These are phyloP conservation scores for Nicotiana benthamiana DNA, from an alignment of 257 asterid species.

Conservation along the genomic window DNA sequence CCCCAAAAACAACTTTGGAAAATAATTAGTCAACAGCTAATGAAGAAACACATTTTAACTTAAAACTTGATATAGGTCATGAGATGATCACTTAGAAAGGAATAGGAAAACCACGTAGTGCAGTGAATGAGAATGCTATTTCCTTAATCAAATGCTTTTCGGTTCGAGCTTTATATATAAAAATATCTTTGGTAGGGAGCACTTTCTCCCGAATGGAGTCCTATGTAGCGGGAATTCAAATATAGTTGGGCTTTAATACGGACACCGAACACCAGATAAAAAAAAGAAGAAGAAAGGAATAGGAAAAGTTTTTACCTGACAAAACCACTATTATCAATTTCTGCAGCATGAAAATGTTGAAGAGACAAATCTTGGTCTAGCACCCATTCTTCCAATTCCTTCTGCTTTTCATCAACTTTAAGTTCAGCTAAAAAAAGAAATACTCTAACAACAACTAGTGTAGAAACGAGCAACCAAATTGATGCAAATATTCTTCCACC, in stretches of 20 bases:
- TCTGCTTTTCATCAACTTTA: slow-evolving; percentile 70
- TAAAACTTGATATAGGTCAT: too few species aligned
- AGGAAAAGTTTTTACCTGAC: slow-evolving; percentile 49
- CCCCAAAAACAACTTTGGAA: neutral
- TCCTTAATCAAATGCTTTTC: too few species aligned
- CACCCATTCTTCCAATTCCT: slow-evolving; percentile 81
- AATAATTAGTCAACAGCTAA: too few species aligned
- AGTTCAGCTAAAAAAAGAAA: slow-evolving; percentile 90
- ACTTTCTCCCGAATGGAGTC: too few species aligned
- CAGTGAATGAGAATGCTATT: too few species aligned
- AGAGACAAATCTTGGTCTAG: slow-evolving; percentile 78
- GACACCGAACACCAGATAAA: accelerated
- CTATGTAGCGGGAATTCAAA: too few species aligned
- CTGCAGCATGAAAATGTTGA: slow-evolving; percentile 85
- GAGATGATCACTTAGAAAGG: too few species aligned
- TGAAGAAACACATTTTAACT: too few species aligned
- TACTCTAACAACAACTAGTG: slow-evolving; percentile 82
- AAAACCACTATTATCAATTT: slow-evolving; percentile 71
- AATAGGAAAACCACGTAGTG: too few species aligned
- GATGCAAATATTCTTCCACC: slow-evolving; percentile 78
- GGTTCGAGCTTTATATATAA: too few species aligned
- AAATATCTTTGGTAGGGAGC: too few species aligned
- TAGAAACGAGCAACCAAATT: slow-evolving; percentile 82
- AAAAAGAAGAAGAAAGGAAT: too few species aligned
- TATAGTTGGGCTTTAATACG: accelerated